Base-by-base conservation (phyloP, 257 asterid species). In the Buddleja alternifolia region DNA sequence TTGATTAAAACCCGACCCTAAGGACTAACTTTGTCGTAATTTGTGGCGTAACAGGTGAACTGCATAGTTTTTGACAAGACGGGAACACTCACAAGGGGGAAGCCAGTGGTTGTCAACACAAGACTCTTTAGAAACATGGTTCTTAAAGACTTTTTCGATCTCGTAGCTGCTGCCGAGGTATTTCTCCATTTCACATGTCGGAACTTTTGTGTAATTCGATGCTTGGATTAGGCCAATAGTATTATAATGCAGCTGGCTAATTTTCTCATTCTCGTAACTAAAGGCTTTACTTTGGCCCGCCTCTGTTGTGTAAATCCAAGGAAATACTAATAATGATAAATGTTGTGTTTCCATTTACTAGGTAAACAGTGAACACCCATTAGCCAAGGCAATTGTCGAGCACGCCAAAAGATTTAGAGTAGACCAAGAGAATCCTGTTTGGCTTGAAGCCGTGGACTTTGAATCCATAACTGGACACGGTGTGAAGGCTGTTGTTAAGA, bases 361-460 rank as follows among this genome's bases (percentile, higher is more conserved):
- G 97, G 92, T 80, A 41, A 91, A 89, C 70, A 92, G 96, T 46
- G 95, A 92, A 78, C 97, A 92, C 74, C 96, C 97, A 29, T 76
- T 92, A 59, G 97, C 89, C 42, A 92, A 89, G 72, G 93, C 97
- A 1, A 67, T 89, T 6, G 76, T 85, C 3, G 96, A 85, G 74
- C 51, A 92, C n/a, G 90, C 89, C 5, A 80, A 82, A 60, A 84
- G 67, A 51, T 78, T 78, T 23, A 77, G 81, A 42, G 82, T 75
- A 67, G 85, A 83, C 1, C 88, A 84, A 70, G 90, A 77, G 60
- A 72, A 47, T 62, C 67, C 62, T 10, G 9, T 71, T 34, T 85
- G 93, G 98, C 84, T 87, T 0, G 90, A 84, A 74, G 91, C 84
- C 7, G 19, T 3, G 8, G 75, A 77, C 25, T 93, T 90, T 9